Conservation (phyloP, 2,329 filamentous ascomycete genomes). For the Magnaporthiopsis incrustans region DNA sequence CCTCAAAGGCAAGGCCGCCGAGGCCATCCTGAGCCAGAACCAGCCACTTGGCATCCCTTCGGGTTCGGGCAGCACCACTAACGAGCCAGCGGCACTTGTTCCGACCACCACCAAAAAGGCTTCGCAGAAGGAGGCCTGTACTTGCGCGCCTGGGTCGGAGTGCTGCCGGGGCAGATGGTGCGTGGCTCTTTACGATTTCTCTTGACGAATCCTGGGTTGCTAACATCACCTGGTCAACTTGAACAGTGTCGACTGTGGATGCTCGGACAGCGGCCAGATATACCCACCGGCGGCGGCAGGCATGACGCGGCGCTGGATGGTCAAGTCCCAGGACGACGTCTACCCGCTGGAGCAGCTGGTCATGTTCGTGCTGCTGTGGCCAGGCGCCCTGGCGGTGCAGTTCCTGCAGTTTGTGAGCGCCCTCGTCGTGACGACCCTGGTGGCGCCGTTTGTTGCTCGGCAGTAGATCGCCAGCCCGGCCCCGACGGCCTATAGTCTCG, state of each 20-base stretch:
- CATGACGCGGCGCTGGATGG: neutral
- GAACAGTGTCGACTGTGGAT: neutral
- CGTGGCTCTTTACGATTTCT: neutral
- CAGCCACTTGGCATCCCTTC: neutral
- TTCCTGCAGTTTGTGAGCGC: neutral
- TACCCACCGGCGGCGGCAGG: neutral
- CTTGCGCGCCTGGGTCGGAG: neutral
- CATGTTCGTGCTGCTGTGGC: neutral
- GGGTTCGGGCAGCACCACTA: neutral
- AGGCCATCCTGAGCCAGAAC: too few species aligned
- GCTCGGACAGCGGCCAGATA: neutral
- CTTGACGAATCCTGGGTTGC: too few species aligned
- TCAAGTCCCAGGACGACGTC: slow-evolving; percentile 1
- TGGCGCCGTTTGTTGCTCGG: neutral
- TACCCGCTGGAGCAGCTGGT: neutral
- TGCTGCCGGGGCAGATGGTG: neutral
- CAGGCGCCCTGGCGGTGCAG: neutral
- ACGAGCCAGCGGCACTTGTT: neutral
- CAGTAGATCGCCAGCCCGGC: neutral
- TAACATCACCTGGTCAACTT: neutral
- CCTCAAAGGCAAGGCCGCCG: neutral
- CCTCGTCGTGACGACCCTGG: neutral
- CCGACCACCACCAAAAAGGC: neutral
- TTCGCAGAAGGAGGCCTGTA: neutral
- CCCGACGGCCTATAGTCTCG: neutral